These are phyloP conservation scores for Candida verbasci DNA, from an alignment of 805 yeast genomes.

Conservation along the genomic window DNA sequence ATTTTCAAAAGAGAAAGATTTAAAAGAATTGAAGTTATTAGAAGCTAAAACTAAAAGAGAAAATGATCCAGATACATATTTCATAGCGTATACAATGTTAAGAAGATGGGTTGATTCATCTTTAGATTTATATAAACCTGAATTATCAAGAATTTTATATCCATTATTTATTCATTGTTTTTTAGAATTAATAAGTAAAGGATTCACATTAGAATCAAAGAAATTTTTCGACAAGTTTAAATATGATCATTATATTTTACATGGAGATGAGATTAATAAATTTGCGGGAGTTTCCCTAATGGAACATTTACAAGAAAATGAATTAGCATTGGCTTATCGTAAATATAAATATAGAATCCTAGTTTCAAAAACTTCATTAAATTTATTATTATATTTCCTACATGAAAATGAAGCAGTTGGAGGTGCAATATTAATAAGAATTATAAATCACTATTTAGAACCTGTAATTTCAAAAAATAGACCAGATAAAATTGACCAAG, in stretches of 20 bases:
- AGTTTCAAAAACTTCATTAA: slow-evolving; percentile 80
- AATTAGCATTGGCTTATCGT: slow-evolving; percentile 70
- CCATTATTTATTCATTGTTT: slow-evolving; percentile 92
- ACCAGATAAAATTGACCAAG: slow-evolving; percentile 38
- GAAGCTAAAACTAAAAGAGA: slow-evolving; percentile 40
- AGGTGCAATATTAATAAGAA: slow-evolving; percentile 79
- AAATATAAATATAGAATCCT: slow-evolving; percentile 68
- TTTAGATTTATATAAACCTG: slow-evolving; percentile 86
- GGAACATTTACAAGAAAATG: slow-evolving; percentile 80
- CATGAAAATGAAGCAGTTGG: slow-evolving; percentile 92
- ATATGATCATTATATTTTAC: slow-evolving; percentile 68
- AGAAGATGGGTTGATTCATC: slow-evolving; percentile 89
- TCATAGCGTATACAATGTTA: slow-evolving; percentile 75
- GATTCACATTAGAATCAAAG: slow-evolving; percentile 58
- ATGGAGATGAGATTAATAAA: slow-evolving; percentile 70
- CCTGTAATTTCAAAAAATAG: slow-evolving; percentile 40
- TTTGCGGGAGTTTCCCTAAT: slow-evolving; percentile 71
- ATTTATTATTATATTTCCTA: slow-evolving; percentile 75
- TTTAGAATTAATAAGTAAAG: slow-evolving; percentile 69
- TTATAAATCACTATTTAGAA: slow-evolving; percentile 78
- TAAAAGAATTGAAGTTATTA: slow-evolving; percentile 35
- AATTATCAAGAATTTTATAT: slow-evolving; percentile 74
- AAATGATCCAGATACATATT: slow-evolving; percentile 66
- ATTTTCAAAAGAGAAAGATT: slow-evolving; percentile 36
- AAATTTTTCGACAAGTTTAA: slow-evolving; percentile 71